phyloP scores from a whole-genome alignment of 768 basidiomycete species.

The Auriscalpium vulgare region DNA sequence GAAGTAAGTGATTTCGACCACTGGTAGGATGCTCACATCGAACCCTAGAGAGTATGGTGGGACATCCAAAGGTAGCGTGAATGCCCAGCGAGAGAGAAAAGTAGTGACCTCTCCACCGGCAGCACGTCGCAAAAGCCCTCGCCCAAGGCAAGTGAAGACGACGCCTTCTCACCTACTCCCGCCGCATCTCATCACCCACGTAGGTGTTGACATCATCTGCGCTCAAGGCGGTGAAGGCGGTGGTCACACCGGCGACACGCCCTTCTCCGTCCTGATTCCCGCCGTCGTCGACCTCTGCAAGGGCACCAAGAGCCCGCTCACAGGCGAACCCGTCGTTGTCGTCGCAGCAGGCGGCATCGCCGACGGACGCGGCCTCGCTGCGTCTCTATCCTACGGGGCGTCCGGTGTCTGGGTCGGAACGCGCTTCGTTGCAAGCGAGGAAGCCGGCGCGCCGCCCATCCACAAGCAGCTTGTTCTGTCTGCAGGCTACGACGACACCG shows the following conservation, averaged over 20 bases:
- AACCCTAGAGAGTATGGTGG: conserved; percentile 53
- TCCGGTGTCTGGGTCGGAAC: conserved; percentile 86
- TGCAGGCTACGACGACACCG: conserved; percentile 70
- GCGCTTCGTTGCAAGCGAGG: conserved; percentile 74
- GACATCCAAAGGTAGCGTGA: conserved; percentile 64
- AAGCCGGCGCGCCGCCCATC: conserved; percentile 68
- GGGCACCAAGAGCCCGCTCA: conserved; percentile 60
- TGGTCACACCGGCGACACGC: conserved; percentile 79
- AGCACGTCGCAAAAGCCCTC: conserved; percentile 72
- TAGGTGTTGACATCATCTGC: conserved; percentile 85
- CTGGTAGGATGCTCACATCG: background rate
- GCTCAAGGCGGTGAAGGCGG: conserved; percentile 86
- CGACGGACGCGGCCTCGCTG: conserved; percentile 76
- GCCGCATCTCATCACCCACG: background rate
- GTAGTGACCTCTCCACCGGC: background rate
- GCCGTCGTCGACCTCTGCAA: conserved; percentile 76
- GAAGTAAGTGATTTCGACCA: conserved; percentile 51
- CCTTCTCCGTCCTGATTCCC: conserved; percentile 77
- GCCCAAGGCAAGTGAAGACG: conserved; percentile 42
- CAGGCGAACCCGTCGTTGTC: conserved; percentile 66
- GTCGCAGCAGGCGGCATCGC: conserved; percentile 83
- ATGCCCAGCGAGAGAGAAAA: background rate
- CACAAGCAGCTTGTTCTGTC: conserved; percentile 63
- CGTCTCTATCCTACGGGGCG: conserved; percentile 69
- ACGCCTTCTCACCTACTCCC: background rate